A percentile compares a stretch with the other conserved stretches of the same genome.
Conservation (phyloP, 179 eudicot genomes). For the Spergularia azorica region DNA sequence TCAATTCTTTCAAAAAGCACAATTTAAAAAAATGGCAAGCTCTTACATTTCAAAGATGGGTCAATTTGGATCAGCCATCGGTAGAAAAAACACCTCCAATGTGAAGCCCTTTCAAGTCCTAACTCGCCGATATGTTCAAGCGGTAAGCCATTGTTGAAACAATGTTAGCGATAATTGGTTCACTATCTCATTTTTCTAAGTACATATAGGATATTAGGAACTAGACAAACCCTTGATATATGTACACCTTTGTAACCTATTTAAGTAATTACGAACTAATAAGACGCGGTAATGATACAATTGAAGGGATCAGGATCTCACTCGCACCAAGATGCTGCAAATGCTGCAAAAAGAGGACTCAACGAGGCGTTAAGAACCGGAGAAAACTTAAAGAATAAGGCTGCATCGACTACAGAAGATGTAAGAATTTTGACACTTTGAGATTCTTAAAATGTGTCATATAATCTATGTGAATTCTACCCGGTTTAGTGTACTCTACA, state of each 20-base stretch:
- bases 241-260: neutral
- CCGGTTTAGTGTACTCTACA: too few species aligned
- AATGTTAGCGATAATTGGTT: too few species aligned
- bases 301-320: slow-evolving; percentile 29
- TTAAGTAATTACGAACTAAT: neutral
- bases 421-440: slow-evolving; percentile 25
- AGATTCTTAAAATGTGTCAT: too few species aligned
- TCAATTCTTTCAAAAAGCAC: neutral
- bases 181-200: too few species aligned
- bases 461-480: too few species aligned
- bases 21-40: slow-evolving; percentile 23
- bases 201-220: too few species aligned
- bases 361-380: slow-evolving; percentile 51
- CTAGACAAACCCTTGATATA: too few species aligned
- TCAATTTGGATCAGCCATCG: slow-evolving; percentile 2
- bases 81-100: slow-evolving; percentile 11
- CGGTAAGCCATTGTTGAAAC: slow-evolving; percentile 17
- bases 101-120: neutral
- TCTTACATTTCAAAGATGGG: slow-evolving; percentile 15
- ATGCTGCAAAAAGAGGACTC: slow-evolving; percentile 42
- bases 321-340: slow-evolving; percentile 29
- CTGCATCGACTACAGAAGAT: slow-evolving; percentile 43
- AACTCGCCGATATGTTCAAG: slow-evolving; percentile 24
- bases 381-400: slow-evolving; percentile 48
- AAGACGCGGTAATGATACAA: neutral